Conservation (phyloP, 2,329 filamentous ascomycete species). For the Calonectria hongkongensis region DNA sequence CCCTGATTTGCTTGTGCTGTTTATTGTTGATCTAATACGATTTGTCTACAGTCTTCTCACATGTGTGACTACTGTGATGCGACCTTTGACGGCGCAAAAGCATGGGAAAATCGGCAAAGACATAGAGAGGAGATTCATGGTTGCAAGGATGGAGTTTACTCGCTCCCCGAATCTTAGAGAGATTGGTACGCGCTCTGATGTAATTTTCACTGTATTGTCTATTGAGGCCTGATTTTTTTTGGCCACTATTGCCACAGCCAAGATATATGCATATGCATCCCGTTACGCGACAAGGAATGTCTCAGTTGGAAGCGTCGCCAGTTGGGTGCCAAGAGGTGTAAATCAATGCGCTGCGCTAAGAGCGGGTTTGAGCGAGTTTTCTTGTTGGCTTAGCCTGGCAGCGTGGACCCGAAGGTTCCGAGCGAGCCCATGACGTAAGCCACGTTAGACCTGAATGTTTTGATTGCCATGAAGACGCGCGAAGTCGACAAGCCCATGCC, state of each 20-base stretch:
- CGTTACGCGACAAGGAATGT: neutral
- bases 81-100: neutral
- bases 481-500: neutral
- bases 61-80: neutral
- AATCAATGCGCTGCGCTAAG: conserved; percentile 24
- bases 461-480: neutral
- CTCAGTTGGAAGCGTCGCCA: neutral
- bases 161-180: neutral
- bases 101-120: neutral
- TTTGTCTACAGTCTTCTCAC: neutral
- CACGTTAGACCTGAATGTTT: conserved; percentile 37
- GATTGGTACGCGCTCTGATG: neutral
- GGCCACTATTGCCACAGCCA: no score
- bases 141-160: neutral
- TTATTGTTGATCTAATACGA: neutral
- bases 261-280: no score
- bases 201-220: neutral
- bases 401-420: conserved; percentile 33
- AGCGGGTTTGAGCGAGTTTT: conserved; percentile 53
- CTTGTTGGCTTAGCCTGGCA: conserved; percentile 29
- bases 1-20: no score
- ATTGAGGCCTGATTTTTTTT: no score
- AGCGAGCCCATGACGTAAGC: conserved; percentile 24
- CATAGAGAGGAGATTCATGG: neutral
- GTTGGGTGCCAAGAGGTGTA: neutral